These are phyloP conservation scores for Ogataea saltuana DNA, from an alignment of 805 yeast species.

Conservation along the genomic window DNA sequence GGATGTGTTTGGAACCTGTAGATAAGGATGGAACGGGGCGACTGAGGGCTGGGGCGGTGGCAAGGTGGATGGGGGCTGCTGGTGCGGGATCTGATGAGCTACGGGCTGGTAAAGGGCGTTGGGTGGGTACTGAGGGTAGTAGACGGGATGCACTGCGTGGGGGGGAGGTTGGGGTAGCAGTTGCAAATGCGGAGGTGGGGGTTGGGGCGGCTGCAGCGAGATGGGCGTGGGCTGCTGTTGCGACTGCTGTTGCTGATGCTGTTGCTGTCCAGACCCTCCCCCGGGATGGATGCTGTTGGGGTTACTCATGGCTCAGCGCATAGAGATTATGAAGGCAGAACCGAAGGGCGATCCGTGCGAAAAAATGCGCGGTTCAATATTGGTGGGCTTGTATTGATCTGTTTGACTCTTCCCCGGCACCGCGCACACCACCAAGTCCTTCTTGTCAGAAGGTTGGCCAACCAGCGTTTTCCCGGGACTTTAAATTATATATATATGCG, in stretches of 20 bases:
- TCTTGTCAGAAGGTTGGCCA: background rate
- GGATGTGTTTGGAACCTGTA: conserved; percentile 1
- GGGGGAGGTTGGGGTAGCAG: conserved; percentile 3
- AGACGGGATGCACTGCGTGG: background rate
- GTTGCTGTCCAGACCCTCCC: conserved; percentile 7
- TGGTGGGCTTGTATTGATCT: conserved; percentile 21
- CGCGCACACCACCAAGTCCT: background rate
- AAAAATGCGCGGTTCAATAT: no score
- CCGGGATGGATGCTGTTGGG: conserved; percentile 1
- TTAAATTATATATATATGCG: conserved; percentile 3
- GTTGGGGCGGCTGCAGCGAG: background rate
- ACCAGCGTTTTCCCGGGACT: background rate
- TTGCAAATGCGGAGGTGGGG: conserved; percentile 1
- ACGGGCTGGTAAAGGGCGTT: background rate
- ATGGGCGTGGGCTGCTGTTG: background rate
- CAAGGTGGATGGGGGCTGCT: background rate
- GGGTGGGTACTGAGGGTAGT: conserved; percentile 5
- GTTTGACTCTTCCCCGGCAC: background rate
- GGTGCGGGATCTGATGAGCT: background rate
- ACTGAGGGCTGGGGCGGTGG: conserved; percentile 1
- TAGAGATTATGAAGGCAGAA: no score
- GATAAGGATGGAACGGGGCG: conserved; percentile 3
- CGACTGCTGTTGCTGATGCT: conserved; percentile 7
- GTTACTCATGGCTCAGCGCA: conserved; percentile 3
- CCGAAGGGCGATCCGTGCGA: no score